These are phyloP conservation scores for Citrullus mucosospermus DNA, from an alignment of 306 rosid species.

Conservation along the genomic window DNA sequence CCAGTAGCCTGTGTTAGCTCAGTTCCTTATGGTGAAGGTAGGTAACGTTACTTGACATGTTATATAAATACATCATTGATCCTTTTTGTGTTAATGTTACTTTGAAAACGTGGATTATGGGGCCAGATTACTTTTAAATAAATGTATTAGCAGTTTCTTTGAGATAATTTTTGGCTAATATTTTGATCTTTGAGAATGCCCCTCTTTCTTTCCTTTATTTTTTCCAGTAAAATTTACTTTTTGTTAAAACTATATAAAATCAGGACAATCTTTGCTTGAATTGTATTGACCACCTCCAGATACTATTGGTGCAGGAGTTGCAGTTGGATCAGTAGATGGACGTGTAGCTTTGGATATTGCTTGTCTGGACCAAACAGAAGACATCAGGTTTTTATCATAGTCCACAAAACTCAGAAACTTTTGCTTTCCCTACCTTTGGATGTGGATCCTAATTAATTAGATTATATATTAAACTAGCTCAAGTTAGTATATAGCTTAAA, in stretches of 20 bases:
- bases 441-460: background rate
- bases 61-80: background rate
- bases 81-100: background rate
- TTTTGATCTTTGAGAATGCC: background rate
- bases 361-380: constrained; percentile 33
- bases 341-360: constrained; percentile 62
- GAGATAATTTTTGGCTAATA: background rate
- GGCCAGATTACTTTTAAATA: background rate
- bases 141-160: background rate
- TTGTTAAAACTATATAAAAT: background rate
- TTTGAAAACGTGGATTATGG: background rate
- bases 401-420: background rate
- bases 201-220: background rate
- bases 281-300: background rate
- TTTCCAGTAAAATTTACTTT: background rate
- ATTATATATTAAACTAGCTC: background rate
- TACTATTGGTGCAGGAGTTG: constrained; percentile 47
- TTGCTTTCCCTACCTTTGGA: background rate
- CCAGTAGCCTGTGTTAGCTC: constrained; percentile 51
- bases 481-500: background rate
- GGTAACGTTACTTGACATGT: background rate
- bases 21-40: constrained; percentile 56
- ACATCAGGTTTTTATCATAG: constrained; percentile 35
- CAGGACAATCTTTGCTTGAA: background rate
- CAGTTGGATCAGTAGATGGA: constrained; percentile 88